Evolutionary conservation across 441 rosid species (phyloP), one percentile per base, ranked within the genome.

Genomic region (Manihot esculenta): DNA sequence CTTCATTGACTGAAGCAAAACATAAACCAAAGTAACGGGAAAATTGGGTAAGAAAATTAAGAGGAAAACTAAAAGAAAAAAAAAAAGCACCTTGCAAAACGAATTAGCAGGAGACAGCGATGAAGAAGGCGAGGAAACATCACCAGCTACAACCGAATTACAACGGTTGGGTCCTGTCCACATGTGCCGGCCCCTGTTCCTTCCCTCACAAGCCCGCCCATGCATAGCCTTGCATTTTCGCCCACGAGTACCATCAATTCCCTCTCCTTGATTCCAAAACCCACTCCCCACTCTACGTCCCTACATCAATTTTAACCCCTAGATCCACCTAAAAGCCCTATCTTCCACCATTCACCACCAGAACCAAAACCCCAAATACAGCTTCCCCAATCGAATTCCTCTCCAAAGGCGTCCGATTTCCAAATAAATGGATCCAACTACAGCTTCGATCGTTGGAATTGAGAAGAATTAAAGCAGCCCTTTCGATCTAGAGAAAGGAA

Each of bases 161-260:
- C 59, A 76, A 87, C 90, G 90, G 35, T 83, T 68, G 73, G 87
- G 85, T 80, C 77, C 87, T 65, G 81, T 80, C 85, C 83, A 87
- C 97, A 94, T 89, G 86, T 84, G 97, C 94, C 77, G 88, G 72
- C 76, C 66, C 64, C 49, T 80, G 64, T 79, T 77, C 79, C 84
- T 74, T 81, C 77, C 79, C 80, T 81, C 85, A 80, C 78, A 82
- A 71, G 79, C 84, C 67, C 78, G 76, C 79, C 88, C 85, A 85
- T 83, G 93, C 91, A 85, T 83, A 85, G 86, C 87, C 87, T 83
- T 66, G 86, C 94, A 86, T 88, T 88, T 86, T 84, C 79, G 72
- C 88, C 81, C 62, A 64, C 79, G 78, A 78, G 76, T 77, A 87
- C 89, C 84, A 85, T 85, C 84, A 84, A 79, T 76, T 73, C 77